phyloP scores from a whole-genome alignment of 2,329 filamentous ascomycete genomes.

The Colletotrichum sp. region DNA sequence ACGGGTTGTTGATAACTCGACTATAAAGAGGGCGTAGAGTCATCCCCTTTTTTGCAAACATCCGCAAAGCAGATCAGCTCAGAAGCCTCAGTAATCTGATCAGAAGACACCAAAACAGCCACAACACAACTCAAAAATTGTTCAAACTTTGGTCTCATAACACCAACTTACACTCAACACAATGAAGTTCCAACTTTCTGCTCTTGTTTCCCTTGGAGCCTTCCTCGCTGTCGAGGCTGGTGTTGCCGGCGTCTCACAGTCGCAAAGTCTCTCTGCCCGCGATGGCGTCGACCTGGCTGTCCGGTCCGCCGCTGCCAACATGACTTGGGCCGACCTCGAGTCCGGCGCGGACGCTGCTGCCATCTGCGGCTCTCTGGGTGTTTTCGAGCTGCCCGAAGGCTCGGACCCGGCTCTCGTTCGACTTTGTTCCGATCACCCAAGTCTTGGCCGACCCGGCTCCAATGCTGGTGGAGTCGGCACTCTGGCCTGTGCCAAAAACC shows the following conservation, averaged over 20 bases:
- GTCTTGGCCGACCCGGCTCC: neutral
- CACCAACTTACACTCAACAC: neutral
- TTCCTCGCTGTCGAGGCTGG: neutral
- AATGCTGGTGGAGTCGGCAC: neutral
- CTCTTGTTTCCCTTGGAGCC: neutral
- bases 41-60: neutral
- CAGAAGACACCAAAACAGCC: neutral
- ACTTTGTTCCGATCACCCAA: neutral
- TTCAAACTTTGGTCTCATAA: neutral
- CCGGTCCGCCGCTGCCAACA: neutral
- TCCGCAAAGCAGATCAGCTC: neutral
- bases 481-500: neutral
- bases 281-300: neutral
- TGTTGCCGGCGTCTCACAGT: neutral
- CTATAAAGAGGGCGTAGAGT: neutral
- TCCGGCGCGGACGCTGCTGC: neutral
- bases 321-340: neutral
- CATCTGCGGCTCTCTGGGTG: neutral
- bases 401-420: neutral
- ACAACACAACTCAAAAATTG: neutral
- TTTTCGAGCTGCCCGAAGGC: neutral
- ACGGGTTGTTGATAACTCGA: neutral
- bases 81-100: neutral
- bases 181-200: neutral
- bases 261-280: neutral